A percentile compares a stretch with the other conserved stretches of the same genome.
phyloP scores from a whole-genome alignment of 768 basidiomycete species.

The Coprinopsis strossmayeri region DNA sequence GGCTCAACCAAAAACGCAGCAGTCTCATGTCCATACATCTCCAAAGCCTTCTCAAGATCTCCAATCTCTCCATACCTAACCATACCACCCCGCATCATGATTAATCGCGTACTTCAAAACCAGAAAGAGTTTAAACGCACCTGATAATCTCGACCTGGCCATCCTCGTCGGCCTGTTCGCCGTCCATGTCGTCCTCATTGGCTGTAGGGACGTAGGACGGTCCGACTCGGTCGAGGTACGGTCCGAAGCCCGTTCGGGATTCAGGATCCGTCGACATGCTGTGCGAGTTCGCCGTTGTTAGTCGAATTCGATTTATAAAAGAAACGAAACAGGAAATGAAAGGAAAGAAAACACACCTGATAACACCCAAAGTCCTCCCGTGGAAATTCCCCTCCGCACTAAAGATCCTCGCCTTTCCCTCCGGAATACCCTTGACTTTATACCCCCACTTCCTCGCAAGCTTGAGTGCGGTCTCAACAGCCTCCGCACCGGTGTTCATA shows the following conservation, averaged over 20 bases:
- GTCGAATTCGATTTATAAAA: no score
- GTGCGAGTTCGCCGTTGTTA: no score
- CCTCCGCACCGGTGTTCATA: slow-evolving; percentile 99
- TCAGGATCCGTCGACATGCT: slow-evolving; percentile 97
- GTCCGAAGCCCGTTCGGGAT: slow-evolving; percentile 81
- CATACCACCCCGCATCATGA: no score
- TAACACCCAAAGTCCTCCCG: slow-evolving; percentile 84
- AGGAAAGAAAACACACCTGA: slow-evolving; percentile 43
- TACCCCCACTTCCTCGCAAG: slow-evolving; percentile 97
- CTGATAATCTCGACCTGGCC: no score
- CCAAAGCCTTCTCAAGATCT: slow-evolving; percentile 78
- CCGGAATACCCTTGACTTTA: slow-evolving; percentile 72
- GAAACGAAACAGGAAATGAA: slow-evolving; percentile 1
- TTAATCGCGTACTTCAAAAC: no score
- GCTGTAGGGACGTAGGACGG: no score
- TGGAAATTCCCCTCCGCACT: slow-evolving; percentile 93
- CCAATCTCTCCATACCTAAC: slow-evolving; percentile 83
- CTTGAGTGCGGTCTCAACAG: slow-evolving; percentile 96
- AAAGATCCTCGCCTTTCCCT: slow-evolving; percentile 80
- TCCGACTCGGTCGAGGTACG: slow-evolving; percentile 81
- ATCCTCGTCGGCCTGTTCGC: slow-evolving; percentile 16
- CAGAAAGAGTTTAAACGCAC: no score
- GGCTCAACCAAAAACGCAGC: slow-evolving; percentile 97
- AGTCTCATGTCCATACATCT: slow-evolving; percentile 71
- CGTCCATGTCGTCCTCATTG: no score